Conservation (phyloP, 257 asterid genomes). For the Plantago elongata region DNA sequence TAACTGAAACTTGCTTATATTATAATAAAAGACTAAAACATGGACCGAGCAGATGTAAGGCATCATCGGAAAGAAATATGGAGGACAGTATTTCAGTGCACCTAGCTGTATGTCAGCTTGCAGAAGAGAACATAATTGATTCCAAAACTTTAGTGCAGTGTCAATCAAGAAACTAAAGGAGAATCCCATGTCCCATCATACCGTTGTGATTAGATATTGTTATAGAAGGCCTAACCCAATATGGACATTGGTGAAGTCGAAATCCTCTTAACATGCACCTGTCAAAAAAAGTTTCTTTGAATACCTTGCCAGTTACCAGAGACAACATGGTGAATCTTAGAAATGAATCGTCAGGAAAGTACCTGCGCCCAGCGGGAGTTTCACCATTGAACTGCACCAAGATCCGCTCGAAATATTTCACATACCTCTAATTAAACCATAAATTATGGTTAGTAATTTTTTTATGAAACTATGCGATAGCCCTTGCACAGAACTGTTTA, state of each 20-base stretch:
- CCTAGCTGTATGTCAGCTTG: too few species aligned
- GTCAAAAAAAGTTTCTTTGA: conserved; percentile 25
- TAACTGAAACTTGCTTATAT: too few species aligned
- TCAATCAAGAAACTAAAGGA: conserved; percentile 16
- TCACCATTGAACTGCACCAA: conserved; percentile 67
- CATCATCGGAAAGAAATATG: too few species aligned
- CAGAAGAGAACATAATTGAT: too few species aligned
- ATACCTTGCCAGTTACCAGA: conserved; percentile 19
- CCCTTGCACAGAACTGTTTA: conserved; percentile 10
- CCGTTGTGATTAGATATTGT: conserved; percentile 89
- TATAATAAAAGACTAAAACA: too few species aligned
- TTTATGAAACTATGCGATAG: conserved; percentile 12
- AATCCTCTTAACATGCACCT: conserved; percentile 99
- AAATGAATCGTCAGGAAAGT: conserved; percentile 44
- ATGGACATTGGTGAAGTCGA: conserved; percentile 81
- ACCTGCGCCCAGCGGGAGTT: conserved; percentile 96
- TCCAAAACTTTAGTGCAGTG: conserved; percentile 7
- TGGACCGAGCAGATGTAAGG: too few species aligned
- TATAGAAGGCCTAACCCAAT: conserved; percentile 94
- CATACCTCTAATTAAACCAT: conserved; percentile 66
- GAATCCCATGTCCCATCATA: conserved; percentile 28
- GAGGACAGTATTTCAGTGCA: too few species aligned
- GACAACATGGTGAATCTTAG: conserved; percentile 25
- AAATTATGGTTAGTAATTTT: conserved; percentile 22
- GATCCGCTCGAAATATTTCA: conserved; percentile 76